These are phyloP conservation scores for Oryza coarctata DNA, from an alignment of 176 grass and related monocot species.

Conservation along the genomic window DNA sequence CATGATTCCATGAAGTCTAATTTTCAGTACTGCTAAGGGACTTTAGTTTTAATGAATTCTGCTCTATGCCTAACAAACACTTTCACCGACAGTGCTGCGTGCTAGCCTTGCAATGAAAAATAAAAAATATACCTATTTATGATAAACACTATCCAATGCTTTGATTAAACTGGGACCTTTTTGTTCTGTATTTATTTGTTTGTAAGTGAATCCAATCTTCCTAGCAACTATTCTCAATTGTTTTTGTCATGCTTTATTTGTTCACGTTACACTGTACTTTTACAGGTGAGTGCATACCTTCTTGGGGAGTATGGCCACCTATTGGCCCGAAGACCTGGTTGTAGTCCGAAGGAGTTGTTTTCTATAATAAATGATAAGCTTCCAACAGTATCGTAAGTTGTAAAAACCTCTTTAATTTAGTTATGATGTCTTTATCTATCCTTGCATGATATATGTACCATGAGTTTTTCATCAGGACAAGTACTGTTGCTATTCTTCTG, in stretches of 20 bases:
- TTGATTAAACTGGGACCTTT: constrained; percentile 23
- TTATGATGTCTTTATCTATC: constrained; percentile 11
- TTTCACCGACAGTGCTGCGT: not conserved
- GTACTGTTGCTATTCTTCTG: constrained; percentile 93
- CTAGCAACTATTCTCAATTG: constrained; percentile 2
- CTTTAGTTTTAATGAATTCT: constrained; percentile 5
- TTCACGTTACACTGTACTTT: constrained; percentile 9
- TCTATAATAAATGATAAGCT: constrained; percentile 92
- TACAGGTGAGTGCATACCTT: constrained; percentile 96
- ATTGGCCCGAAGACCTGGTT: constrained; percentile 85
- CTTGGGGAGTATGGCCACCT: constrained; percentile 98
- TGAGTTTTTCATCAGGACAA: constrained; percentile 63
- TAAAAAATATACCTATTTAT: not conserved
- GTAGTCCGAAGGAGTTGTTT: constrained; percentile 97
- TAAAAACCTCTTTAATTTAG: constrained; percentile 29
- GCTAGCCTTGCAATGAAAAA: constrained; percentile 2
- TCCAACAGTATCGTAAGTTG: constrained; percentile 89
- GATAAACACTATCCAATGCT: not conserved
- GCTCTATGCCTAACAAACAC: not conserved
- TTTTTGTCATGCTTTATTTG: constrained; percentile 15
- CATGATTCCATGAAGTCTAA: not conserved
- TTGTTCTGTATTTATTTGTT: constrained; percentile 13
- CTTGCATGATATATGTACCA: constrained; percentile 15
- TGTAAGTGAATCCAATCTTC: constrained; percentile 13
- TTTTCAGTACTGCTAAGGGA: not conserved